Percentiles rank a stretch among this genome's conserved stretches.
Conservation (phyloP, 2,329 filamentous ascomycete genomes). For the Neofusicoccum parvum region DNA sequence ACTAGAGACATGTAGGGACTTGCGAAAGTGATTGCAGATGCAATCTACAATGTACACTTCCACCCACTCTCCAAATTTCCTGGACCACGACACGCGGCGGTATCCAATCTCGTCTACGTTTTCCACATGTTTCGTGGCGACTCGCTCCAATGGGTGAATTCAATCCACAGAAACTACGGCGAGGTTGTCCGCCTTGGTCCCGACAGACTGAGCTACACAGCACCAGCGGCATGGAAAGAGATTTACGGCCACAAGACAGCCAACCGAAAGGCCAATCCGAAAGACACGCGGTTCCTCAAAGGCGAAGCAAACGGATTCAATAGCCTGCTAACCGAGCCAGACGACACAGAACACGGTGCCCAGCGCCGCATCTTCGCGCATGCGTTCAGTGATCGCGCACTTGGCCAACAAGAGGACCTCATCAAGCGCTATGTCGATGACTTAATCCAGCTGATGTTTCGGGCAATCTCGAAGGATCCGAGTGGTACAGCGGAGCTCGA, state of each 20-base stretch:
- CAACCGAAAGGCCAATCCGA: not conserved
- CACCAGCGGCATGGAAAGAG: slow-evolving; percentile 33
- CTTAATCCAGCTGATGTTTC: slow-evolving; percentile 35
- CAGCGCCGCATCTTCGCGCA: slow-evolving; percentile 26
- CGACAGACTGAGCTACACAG: slow-evolving; percentile 46
- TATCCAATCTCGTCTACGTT: too few species aligned
- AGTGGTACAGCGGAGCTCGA: not conserved
- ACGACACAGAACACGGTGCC: slow-evolving; percentile 23
- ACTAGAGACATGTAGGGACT: too few species aligned
- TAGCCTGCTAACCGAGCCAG: slow-evolving; percentile 23
- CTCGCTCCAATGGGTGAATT: too few species aligned
- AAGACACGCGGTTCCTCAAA: not conserved
- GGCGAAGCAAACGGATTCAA: not conserved
- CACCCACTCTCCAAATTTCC: too few species aligned
- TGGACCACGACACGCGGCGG: too few species aligned
- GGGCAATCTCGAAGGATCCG: slow-evolving; percentile 22
- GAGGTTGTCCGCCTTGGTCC: slow-evolving; percentile 46
- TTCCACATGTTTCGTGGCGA: too few species aligned
- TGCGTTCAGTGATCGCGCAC: slow-evolving; percentile 34
- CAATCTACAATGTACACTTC: too few species aligned
- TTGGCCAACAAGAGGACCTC: slow-evolving; percentile 33
- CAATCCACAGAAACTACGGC: slow-evolving; percentile 35
- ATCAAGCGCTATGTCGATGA: slow-evolving; percentile 37
- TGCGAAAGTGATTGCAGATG: too few species aligned
- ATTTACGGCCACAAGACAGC: slow-evolving; percentile 22